phyloP scores from a whole-genome alignment of 2,329 filamentous ascomycete genomes.

The Stagonosporopsis rhizophila region DNA sequence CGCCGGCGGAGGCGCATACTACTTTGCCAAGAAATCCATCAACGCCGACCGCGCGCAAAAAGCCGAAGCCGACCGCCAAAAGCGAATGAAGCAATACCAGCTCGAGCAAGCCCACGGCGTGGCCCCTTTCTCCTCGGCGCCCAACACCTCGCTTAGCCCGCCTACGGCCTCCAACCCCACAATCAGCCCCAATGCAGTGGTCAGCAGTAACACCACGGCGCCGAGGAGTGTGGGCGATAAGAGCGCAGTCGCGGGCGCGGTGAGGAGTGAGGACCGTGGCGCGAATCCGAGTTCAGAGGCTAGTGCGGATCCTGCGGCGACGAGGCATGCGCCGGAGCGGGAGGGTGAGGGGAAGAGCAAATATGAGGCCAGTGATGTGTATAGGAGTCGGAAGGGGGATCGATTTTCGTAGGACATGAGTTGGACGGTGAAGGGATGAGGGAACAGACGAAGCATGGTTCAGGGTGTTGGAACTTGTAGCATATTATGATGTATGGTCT shows the following conservation, averaged over 20 bases:
- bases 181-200: constrained; percentile 21
- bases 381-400: constrained; percentile 81
- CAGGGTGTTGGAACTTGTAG: constrained; percentile 1
- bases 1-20: constrained; percentile 90
- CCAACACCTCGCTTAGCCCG: not conserved
- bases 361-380: constrained; percentile 82
- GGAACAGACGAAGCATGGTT: not conserved
- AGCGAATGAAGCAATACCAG: constrained; percentile 40
- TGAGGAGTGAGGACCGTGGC: constrained; percentile 21
- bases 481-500: constrained; percentile 10
- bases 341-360: constrained; percentile 80
- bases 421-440: constrained; percentile 27
- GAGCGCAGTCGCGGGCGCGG: constrained; percentile 15
- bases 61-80: constrained; percentile 58
- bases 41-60: constrained; percentile 85
- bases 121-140: too few relatives aligned
- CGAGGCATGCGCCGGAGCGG: constrained; percentile 77
- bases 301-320: constrained; percentile 82
- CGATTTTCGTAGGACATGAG: constrained; percentile 63
- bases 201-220: constrained; percentile 16
- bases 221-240: constrained; percentile 20
- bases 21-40: constrained; percentile 93
- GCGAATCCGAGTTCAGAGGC: constrained; percentile 74
- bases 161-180: constrained; percentile 14
- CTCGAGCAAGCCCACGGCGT: constrained; percentile 36